Percentiles rank a stretch among this genome's conserved stretches.
phyloP scores from a whole-genome alignment of 1,139 yeast genomes.

The Pichia sp. region DNA sequence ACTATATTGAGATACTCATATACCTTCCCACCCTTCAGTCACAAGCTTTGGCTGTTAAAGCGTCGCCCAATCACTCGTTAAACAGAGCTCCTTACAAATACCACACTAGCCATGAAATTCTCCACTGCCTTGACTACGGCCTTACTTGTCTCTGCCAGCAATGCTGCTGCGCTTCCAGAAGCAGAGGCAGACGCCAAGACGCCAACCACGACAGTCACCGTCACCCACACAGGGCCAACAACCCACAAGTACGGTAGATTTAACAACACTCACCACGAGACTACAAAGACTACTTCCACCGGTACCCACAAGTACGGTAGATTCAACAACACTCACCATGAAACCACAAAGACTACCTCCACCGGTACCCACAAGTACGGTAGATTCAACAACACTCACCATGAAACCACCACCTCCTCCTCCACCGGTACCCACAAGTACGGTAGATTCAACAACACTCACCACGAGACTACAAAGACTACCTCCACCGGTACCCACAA shows the following conservation, averaged over 20 bases:
- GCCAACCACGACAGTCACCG: constrained; percentile 25
- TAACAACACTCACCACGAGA: constrained; percentile 19
- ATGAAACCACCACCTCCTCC: constrained; percentile 29
- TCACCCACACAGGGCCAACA: constrained; percentile 23
- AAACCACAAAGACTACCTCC: constrained; percentile 16
- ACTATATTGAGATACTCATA: no score
- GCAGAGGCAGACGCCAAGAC: constrained; percentile 23
- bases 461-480: constrained; percentile 14
- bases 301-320: constrained; percentile 25
- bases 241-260: constrained; percentile 25
- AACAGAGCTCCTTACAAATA: neutral
- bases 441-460: constrained; percentile 23
- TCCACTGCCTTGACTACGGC: constrained; percentile 28
- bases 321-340: constrained; percentile 25
- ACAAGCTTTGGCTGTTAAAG: neutral
- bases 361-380: constrained; percentile 45
- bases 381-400: constrained; percentile 45
- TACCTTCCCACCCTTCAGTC: no score
- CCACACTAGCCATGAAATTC: constrained; percentile 32
- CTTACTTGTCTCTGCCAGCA: constrained; percentile 26
- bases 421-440: constrained; percentile 24
- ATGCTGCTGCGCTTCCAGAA: constrained; percentile 27
- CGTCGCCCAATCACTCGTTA: neutral
- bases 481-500: constrained; percentile 35
- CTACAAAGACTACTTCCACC: constrained; percentile 14